phyloP scores from a whole-genome alignment of 2,329 filamentous ascomycete species.

The Scleromitrula shiraiana region DNA sequence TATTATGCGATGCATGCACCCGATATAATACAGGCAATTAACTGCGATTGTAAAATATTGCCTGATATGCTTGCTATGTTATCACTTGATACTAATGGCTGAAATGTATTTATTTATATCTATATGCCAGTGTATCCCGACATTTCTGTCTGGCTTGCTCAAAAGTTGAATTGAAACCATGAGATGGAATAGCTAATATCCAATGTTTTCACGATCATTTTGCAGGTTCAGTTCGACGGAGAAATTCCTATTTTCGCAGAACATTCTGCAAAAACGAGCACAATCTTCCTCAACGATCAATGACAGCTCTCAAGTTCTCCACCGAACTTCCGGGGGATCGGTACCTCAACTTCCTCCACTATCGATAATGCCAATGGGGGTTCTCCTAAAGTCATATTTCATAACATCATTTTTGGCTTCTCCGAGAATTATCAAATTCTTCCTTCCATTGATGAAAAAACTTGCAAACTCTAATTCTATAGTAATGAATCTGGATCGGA shows the following conservation, averaged over 20 bases:
- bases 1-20: neutral
- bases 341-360: conserved; percentile 2
- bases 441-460: conserved; percentile 5
- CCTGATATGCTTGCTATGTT: too few relatives aligned
- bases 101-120: too few relatives aligned
- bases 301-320: neutral
- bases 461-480: conserved; percentile 5
- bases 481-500: conserved; percentile 50
- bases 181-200: too few relatives aligned
- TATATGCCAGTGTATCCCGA: too few relatives aligned
- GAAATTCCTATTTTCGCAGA: neutral
- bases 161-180: too few relatives aligned
- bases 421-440: conserved; percentile 8
- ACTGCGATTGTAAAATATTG: too few relatives aligned
- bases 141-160: too few relatives aligned
- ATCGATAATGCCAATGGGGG: conserved; percentile 11
- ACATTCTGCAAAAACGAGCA: neutral
- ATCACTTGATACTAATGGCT: too few relatives aligned
- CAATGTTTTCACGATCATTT: neutral
- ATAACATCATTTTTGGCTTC: conserved; percentile 10
- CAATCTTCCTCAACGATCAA: neutral
- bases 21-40: conserved; percentile 1
- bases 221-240: neutral
- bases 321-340: neutral
- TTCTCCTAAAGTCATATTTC: conserved; percentile 6